Conservation (phyloP, 73 alveolate genomes). For the Paramecium octaurelia region DNA sequence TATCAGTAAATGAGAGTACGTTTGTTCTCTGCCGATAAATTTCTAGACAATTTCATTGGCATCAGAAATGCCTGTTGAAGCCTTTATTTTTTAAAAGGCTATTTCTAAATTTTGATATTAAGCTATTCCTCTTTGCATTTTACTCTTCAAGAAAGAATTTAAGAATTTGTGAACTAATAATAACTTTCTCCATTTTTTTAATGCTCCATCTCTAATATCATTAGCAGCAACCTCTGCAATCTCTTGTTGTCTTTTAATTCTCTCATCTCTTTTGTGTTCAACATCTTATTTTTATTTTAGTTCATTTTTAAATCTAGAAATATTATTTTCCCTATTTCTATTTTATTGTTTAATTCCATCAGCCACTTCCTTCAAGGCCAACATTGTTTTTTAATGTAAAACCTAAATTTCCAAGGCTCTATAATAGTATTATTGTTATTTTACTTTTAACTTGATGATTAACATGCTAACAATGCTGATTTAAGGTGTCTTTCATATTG, state of each 20-base stretch:
- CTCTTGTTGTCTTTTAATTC: constrained; percentile 59
- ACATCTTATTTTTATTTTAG: neutral
- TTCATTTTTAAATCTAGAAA: constrained; percentile 36
- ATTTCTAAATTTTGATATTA: constrained; percentile 15
- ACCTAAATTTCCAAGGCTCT: neutral
- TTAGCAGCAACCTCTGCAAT: constrained; percentile 65
- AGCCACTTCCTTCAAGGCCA: neutral
- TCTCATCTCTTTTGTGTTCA: constrained; percentile 54
- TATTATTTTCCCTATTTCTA: constrained; percentile 48
- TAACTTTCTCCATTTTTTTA: constrained; percentile 62
- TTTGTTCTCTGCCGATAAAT: constrained; percentile 57
- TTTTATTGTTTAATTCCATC: constrained; percentile 44
- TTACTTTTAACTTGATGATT: constrained; percentile 27
- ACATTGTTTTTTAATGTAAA: neutral
- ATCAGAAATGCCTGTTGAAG: constrained; percentile 58
- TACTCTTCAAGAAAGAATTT: constrained; percentile 32
- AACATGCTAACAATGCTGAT: neutral
- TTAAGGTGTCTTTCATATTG: neutral
- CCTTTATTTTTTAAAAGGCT: constrained; percentile 59
- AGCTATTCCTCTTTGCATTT: constrained; percentile 59
- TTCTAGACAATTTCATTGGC: constrained; percentile 53
- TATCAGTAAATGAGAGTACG: constrained; percentile 49
- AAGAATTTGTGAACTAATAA: constrained; percentile 57
- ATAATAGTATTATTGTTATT: neutral
- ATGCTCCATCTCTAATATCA: constrained; percentile 45